Evolutionary conservation across 306 rosid species (phyloP), one percentile per base, ranked within the genome.

Genomic region (Dryas alaskensis): DNA sequence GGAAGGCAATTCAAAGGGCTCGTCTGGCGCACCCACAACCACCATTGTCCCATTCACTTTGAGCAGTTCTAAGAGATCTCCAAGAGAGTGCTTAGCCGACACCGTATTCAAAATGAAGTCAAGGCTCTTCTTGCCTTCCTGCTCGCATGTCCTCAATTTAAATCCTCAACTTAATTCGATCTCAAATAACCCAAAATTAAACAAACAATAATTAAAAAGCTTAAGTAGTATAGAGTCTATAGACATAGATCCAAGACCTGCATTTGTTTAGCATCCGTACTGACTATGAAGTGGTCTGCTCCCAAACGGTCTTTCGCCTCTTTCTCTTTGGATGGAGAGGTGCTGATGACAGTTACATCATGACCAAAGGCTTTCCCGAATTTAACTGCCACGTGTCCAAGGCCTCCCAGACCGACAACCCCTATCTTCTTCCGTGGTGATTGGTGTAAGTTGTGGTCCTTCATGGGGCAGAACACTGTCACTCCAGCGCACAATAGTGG

Each of bases 341-440:
- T 80, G 84, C 97, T 91, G 4, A 91, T 88, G 7, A 90, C 97
- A 2, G 93, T 88, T 13, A 91, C 94, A 44, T 91, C 94, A 60
- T 91, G 97, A 0, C 94, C 93, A 14, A 85, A 88, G 8, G 94
- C 93, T 74, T 88, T 91, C 2, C 78, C 93, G 52, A 91, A 91
- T 68, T 91, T 91, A 25, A 91, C 97, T 0, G 93, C 97, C 9
- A 91, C 10, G 40, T 88, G 97, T 12, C 97, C 97, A 4, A 88
- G 89, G 1, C 93, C 97, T 17, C 97, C 94, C 10, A 91, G 75
- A 4, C 97, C 97, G 14, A 91, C 90, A 16, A 91, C 75, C 5
- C 96, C 96, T 2, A 90, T 82, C 57, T 64, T 85, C 52, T 85
- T 90, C 12, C 85, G 81, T 1, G 78, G 16, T 8, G 82, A 9